Percentiles rank a stretch among this genome's conserved stretches.
Evolutionary conservation across 1,139 yeast species (phyloP).

Genomic region (Yamadazyma triangularis): DNA sequence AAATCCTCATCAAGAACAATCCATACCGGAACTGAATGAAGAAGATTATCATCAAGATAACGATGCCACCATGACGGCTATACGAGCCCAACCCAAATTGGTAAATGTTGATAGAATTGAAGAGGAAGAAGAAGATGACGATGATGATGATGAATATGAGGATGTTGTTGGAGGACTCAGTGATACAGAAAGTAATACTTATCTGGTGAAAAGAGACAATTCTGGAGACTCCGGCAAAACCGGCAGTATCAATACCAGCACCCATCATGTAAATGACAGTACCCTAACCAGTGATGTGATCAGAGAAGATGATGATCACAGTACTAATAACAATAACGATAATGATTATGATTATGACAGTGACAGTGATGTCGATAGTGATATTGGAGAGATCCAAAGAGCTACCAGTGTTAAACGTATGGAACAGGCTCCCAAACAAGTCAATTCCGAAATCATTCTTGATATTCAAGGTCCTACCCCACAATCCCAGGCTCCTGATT

Average conservation of each 20-base stretch:
- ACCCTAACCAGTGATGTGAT: slow-evolving; percentile 33
- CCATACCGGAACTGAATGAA: too few relatives aligned
- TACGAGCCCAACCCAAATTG: slow-evolving; percentile 63
- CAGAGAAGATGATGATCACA: slow-evolving; percentile 37
- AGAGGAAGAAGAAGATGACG: slow-evolving; percentile 46
- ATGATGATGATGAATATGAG: slow-evolving; percentile 42
- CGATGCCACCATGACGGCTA: slow-evolving; percentile 54
- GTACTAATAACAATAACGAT: slow-evolving; percentile 9
- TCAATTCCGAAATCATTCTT: slow-evolving; percentile 1
- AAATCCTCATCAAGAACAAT: not conserved
- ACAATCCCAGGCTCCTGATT: slow-evolving; percentile 9
- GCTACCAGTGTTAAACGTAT: slow-evolving; percentile 35
- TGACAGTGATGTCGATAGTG: slow-evolving; percentile 46
- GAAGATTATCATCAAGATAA: not conserved
- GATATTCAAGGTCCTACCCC: slow-evolving; percentile 1
- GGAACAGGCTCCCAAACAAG: slow-evolving; percentile 6
- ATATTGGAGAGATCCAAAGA: slow-evolving; percentile 43
- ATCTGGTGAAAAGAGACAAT: slow-evolving; percentile 4
- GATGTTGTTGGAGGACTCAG: slow-evolving; percentile 34
- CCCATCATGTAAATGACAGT: slow-evolving; percentile 7
- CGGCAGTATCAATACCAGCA: slow-evolving; percentile 8
- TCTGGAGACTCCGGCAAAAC: slow-evolving; percentile 2
- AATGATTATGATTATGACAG: slow-evolving; percentile 15
- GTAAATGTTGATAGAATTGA: slow-evolving; percentile 53
- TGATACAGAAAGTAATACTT: slow-evolving; percentile 11